Evolutionary conservation across 169 alveolate species (phyloP), one percentile per base, ranked within the genome.

Genomic region (Eimeria acervulina): DNA sequence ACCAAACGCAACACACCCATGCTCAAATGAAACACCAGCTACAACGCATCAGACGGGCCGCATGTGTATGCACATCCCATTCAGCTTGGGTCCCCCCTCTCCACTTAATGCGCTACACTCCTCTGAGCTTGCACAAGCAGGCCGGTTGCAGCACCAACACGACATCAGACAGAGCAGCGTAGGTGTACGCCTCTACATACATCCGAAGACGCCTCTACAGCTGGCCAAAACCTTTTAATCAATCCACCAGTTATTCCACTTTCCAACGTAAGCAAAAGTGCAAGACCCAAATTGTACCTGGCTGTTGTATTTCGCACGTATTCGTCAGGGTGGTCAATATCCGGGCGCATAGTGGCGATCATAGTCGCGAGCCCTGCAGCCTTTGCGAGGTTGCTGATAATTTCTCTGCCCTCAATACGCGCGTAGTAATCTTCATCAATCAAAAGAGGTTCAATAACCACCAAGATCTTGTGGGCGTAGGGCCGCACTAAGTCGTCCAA

Each of bases 271-370:
- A 59, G 17, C 12, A 17, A 0, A 59, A 6, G 1, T 15, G 17
- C 15, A 19, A 59, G n/a, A 59, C 68, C 68, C 68, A 33, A 33
- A 15, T 17, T 81, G 52, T 83, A 93, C 96, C 96, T 89, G 3
- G 99, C 99, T 0, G 99, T 99, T 0, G 99, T 99, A 95, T 99
- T 99, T 47, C 99, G 97, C 13, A 99, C 99, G 97, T 99, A 99
- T 97, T 99, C 99, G 97, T 99, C 99, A n/a, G 99, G 99, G 96
- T 99, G 99, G 97, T 99, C 99, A 63, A 99, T 99, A 96, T 99
- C 99, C 1, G 99, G 99, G 70, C 99, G 97, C 99, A 99, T 99
- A 44, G 99, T 99, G n/a, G 99, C 99, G 84, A 99, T 99, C 99
- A 99, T 99, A 15, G 99, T 99, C 0, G 99, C 99, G 70, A 99